Conservation (phyloP, 768 basidiomycete species). For the Termitomyces sp. region DNA sequence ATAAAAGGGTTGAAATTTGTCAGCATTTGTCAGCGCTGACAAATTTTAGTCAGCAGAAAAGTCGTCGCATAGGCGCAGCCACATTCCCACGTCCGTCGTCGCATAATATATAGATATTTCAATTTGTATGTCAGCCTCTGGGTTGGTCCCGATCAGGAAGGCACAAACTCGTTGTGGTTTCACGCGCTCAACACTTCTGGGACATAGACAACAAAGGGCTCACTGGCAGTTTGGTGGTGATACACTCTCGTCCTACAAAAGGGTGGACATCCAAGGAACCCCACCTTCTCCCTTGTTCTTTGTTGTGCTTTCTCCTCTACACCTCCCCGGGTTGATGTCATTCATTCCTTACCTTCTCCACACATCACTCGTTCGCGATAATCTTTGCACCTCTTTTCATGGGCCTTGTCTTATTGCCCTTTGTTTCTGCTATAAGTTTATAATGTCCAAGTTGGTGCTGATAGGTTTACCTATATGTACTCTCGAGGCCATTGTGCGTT, state of each 20-base stretch:
- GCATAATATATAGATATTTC: too few species aligned
- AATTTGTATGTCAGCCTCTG: too few species aligned
- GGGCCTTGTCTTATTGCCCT: slow-evolving; percentile 47
- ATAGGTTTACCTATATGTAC: slow-evolving; percentile 34
- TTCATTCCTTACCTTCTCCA: slow-evolving; percentile 24
- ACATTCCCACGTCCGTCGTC: too few species aligned
- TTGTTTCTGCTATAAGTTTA: slow-evolving; percentile 45
- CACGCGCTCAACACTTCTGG: background rate
- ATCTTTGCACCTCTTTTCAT: slow-evolving; percentile 40
- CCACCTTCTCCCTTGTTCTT: slow-evolving; percentile 24
- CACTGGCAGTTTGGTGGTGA: background rate
- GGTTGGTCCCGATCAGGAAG: background rate
- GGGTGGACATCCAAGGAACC: background rate
- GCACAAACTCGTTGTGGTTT: background rate
- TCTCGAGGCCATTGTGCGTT: slow-evolving; percentile 53
- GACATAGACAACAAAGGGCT: background rate
- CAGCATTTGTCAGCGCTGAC: too few species aligned
- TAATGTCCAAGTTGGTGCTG: slow-evolving; percentile 53
- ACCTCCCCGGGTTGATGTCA: slow-evolving; percentile 17
- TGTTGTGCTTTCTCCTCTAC: slow-evolving; percentile 19
- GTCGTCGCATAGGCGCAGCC: too few species aligned
- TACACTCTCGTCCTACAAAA: background rate
- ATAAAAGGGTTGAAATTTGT: too few species aligned
- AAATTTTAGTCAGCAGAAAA: too few species aligned
- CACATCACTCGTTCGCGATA: slow-evolving; percentile 38